These are phyloP conservation scores for Crithidia thermophila DNA, from an alignment of 208 protist genomes.

Conservation along the genomic window DNA sequence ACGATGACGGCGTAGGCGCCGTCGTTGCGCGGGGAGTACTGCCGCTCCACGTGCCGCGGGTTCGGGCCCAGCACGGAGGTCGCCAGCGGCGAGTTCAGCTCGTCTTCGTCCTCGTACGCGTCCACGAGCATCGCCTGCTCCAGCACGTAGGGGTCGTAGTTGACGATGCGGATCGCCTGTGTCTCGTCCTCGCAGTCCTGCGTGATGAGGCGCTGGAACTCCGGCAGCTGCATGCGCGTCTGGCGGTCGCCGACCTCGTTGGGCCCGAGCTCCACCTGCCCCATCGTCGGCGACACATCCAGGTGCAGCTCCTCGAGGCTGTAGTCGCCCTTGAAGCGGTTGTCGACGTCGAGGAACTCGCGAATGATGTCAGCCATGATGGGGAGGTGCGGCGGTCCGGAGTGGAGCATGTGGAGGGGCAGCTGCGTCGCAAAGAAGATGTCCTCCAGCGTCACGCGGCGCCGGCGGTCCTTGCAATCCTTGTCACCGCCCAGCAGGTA, in stretches of 20 bases:
- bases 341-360: slow-evolving; percentile 90
- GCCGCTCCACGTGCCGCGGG: slow-evolving; percentile 34
- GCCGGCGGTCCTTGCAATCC: slow-evolving; percentile 69
- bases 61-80: slow-evolving; percentile 59
- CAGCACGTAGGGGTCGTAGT: slow-evolving; percentile 90
- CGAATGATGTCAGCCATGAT: slow-evolving; percentile 83
- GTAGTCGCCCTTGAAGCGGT: slow-evolving; percentile 89
- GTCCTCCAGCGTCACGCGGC: slow-evolving; percentile 87
- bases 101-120: slow-evolving; percentile 77
- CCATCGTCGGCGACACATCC: slow-evolving; percentile 81
- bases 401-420: slow-evolving; percentile 84
- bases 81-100: slow-evolving; percentile 55
- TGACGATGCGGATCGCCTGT: slow-evolving; percentile 83
- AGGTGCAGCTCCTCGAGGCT: slow-evolving; percentile 79
- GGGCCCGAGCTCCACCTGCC: slow-evolving; percentile 82
- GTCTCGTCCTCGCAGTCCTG: slow-evolving; percentile 83
- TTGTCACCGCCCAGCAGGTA: slow-evolving; percentile 78
- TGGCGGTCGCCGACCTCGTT: slow-evolving; percentile 90
- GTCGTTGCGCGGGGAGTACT: slow-evolving; percentile 57
- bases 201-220: slow-evolving; percentile 77
- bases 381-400: slow-evolving; percentile 63
- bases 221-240: slow-evolving; percentile 80
- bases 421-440: slow-evolving; percentile 92
- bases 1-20: slow-evolving; percentile 84
- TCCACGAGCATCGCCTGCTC: slow-evolving; percentile 86